Percentiles rank a stretch among this genome's conserved stretches.
These are phyloP conservation scores for Penicillium silybi DNA, from an alignment of 495 filamentous ascomycete genomes.

Conservation along the genomic window DNA sequence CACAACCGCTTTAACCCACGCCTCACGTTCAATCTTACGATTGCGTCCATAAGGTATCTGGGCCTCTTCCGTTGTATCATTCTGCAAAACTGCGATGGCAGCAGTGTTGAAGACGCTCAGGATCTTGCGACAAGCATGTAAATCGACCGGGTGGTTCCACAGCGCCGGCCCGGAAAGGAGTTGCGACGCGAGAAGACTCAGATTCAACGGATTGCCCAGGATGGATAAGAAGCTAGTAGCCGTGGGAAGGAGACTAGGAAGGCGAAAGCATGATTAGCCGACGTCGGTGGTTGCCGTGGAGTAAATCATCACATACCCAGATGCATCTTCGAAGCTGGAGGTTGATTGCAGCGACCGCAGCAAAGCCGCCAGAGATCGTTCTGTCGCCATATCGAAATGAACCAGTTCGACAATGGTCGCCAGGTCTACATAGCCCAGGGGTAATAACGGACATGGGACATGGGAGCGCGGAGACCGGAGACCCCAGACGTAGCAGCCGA, in stretches of 20 bases:
- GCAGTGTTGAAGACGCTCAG: conserved; percentile 88
- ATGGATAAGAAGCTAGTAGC: conserved; percentile 77
- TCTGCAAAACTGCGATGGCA: conserved; percentile 59
- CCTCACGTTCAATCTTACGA: conserved; percentile 56
- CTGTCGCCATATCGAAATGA: conserved; percentile 38
- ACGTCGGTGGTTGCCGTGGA: background rate
- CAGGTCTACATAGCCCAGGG: conserved; percentile 18
- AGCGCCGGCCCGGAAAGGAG: conserved; percentile 81
- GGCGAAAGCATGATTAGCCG: conserved; percentile 7
- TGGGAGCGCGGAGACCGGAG: conserved; percentile 29
- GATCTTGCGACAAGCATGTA: conserved; percentile 69
- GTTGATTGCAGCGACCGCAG: conserved; percentile 49
- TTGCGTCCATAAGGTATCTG: conserved; percentile 37
- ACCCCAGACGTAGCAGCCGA: conserved; percentile 38
- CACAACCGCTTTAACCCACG: conserved; percentile 79
- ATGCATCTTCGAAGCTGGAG: conserved; percentile 49
- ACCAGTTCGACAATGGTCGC: conserved; percentile 3
- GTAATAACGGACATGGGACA: conserved; percentile 8
- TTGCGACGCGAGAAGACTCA: conserved; percentile 87
- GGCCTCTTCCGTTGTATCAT: conserved; percentile 44
- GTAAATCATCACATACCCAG: conserved; percentile 42
- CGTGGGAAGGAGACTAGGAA: conserved; percentile 65
- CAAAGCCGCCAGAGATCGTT: conserved; percentile 48
- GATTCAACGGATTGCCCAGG: conserved; percentile 84
- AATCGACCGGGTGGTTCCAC: conserved; percentile 71